A percentile compares a stretch with the other conserved stretches of the same genome.
phyloP scores from a whole-genome alignment of 768 basidiomycete species.

The Cyclocybe aegerita region DNA sequence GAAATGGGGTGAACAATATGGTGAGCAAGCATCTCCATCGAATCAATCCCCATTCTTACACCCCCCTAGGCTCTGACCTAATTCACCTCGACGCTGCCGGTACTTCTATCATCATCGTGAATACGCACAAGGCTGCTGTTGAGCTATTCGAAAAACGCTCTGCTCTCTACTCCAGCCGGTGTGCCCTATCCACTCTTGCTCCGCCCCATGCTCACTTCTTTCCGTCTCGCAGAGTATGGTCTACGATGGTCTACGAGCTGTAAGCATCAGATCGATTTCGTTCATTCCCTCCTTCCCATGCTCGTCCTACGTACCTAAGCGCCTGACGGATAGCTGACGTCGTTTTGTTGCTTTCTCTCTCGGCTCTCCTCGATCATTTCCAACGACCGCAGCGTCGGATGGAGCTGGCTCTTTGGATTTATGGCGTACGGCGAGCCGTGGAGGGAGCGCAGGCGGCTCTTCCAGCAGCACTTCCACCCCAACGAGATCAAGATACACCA shows the following conservation, averaged over 20 bases:
- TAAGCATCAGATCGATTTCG: neutral
- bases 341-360: neutral
- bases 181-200: neutral
- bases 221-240: neutral
- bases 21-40: conserved; percentile 14
- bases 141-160: conserved; percentile 23
- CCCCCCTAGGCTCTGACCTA: conserved; percentile 20
- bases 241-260: conserved; percentile 15
- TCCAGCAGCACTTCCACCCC: conserved; percentile 20
- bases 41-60: neutral
- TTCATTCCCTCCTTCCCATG: neutral
- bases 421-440: conserved; percentile 22
- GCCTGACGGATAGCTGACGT: no score
- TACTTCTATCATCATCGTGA: conserved; percentile 17
- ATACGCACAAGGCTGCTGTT: conserved; percentile 16
- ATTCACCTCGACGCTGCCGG: conserved; percentile 19
- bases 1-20: conserved; percentile 41
- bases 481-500: conserved; percentile 9
- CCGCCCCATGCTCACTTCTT: neutral
- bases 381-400: conserved; percentile 13
- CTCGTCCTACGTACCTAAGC: no score
- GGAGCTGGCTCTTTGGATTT: conserved; percentile 14
- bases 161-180: conserved; percentile 19
- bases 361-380: neutral
- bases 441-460: conserved; percentile 19